Conservation (phyloP, 257 asterid species). For the Misopates orontium region DNA sequence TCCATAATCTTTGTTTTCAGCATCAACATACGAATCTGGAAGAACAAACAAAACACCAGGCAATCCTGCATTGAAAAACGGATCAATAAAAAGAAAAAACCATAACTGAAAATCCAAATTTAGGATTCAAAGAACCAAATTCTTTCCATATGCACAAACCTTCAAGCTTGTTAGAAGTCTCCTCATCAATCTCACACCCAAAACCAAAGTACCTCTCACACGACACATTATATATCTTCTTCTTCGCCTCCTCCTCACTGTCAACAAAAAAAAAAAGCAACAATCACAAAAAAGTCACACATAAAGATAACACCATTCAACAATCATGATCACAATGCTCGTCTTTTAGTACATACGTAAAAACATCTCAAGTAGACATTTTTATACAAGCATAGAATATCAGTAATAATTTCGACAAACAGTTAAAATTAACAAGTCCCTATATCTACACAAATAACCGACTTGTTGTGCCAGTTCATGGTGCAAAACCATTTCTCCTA, state of each 20-base stretch:
- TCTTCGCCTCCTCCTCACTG: conserved; percentile 92
- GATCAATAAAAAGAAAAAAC: neutral
- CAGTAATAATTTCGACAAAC: no score
- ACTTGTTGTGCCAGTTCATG: no score
- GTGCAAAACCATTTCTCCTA: no score
- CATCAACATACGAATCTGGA: conserved; percentile 95
- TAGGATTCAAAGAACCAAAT: neutral
- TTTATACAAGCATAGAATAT: no score
- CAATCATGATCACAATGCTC: no score
- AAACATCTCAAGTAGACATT: no score
- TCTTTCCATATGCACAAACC: conserved; percentile 40
- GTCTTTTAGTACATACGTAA: no score
- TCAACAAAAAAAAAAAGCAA: conserved; percentile 18
- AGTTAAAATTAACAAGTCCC: no score
- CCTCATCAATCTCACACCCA: conserved; percentile 97
- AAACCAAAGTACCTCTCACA: conserved; percentile 94
- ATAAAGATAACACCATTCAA: neutral
- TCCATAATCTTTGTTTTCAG: conserved; percentile 97
- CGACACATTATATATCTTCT: conserved; percentile 87
- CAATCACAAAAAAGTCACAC: neutral
- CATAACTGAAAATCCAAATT: neutral
- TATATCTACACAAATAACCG: no score
- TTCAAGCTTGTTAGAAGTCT: conserved; percentile 94
- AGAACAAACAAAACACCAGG: conserved; percentile 96
- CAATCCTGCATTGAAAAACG: conserved; percentile 48